A percentile compares a stretch with the other conserved stretches of the same genome.
These are phyloP conservation scores for Curvularia sp. DNA, from an alignment of 2,329 filamentous ascomycete species.

Conservation along the genomic window DNA sequence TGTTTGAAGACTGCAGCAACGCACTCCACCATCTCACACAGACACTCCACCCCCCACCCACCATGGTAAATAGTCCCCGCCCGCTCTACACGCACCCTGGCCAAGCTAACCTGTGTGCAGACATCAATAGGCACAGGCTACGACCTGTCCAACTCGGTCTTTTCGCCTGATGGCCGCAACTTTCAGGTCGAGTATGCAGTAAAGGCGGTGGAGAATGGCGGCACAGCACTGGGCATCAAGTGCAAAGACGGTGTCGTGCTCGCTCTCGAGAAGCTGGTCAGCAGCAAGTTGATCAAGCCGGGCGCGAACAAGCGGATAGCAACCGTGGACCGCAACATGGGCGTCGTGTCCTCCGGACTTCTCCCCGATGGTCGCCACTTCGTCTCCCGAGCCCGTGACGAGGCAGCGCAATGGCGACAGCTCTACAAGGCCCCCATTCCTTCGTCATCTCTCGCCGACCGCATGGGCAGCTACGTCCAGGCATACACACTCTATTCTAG, in stretches of 20 bases:
- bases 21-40: background rate
- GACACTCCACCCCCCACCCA: constrained; percentile 22
- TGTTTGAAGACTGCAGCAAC: background rate
- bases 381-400: constrained; percentile 90
- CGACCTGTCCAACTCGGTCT: constrained; percentile 99
- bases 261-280: constrained; percentile 94
- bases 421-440: constrained; percentile 96
- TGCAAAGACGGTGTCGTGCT: constrained; percentile 97
- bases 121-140: constrained; percentile 99
- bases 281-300: constrained; percentile 92
- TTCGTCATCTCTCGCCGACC: constrained; percentile 83
- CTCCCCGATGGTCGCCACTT: constrained; percentile 96
- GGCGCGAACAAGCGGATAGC: constrained; percentile 97
- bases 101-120: constrained; percentile 58
- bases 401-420: constrained; percentile 88
- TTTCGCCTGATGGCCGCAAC: constrained; percentile 97
- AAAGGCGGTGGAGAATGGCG: constrained; percentile 97
- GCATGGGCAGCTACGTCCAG: constrained; percentile 96
- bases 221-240: constrained; percentile 93
- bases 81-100: constrained; percentile 4
- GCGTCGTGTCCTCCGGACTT: constrained; percentile 91
- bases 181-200: constrained; percentile 97
- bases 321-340: constrained; percentile 90
- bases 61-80: constrained; percentile 39
- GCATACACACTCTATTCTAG: constrained; percentile 97